Conservation (phyloP, 1,284 basidiomycete genomes). For the Boletus sp. region DNA sequence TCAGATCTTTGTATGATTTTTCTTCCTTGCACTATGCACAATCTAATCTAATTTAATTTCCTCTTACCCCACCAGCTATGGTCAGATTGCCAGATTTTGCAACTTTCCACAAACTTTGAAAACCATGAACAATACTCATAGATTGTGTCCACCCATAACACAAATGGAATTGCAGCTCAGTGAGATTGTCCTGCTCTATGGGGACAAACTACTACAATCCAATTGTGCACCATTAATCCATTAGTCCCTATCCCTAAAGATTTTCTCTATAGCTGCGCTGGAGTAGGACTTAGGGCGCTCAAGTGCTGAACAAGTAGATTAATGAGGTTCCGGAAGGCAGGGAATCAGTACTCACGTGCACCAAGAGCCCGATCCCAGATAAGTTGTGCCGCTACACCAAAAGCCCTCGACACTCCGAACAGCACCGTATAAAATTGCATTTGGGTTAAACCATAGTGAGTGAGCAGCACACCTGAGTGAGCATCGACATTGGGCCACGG, state of each 20-base stretch:
- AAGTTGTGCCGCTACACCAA: slow-evolving; percentile 86
- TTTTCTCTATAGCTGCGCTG: slow-evolving; percentile 70
- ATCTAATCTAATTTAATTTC: too few relatives aligned
- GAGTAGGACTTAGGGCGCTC: slow-evolving; percentile 89
- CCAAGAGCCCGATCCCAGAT: slow-evolving; percentile 97
- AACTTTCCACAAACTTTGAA: too few relatives aligned
- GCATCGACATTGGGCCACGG: slow-evolving; percentile 96
- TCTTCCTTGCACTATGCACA: too few relatives aligned
- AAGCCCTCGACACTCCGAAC: slow-evolving; percentile 94
- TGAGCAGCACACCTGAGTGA: slow-evolving; percentile 93
- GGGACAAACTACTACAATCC: background rate
- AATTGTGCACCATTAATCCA: background rate
- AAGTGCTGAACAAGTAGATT: slow-evolving; percentile 50
- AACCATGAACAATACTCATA: too few relatives aligned
- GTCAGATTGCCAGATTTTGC: too few relatives aligned
- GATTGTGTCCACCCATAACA: too few relatives aligned
- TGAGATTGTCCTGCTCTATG: background rate
- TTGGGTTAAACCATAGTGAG: slow-evolving; percentile 84
- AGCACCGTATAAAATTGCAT: slow-evolving; percentile 97
- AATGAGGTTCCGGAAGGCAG: background rate
- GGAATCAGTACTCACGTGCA: slow-evolving; percentile 60
- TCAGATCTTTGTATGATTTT: too few relatives aligned
- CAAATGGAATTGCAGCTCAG: background rate
- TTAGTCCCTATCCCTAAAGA: slow-evolving; percentile 57
- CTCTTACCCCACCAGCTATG: too few relatives aligned